Conservation (phyloP, 2,329 filamentous ascomycete species). For the Chaetomiaceae sp. region DNA sequence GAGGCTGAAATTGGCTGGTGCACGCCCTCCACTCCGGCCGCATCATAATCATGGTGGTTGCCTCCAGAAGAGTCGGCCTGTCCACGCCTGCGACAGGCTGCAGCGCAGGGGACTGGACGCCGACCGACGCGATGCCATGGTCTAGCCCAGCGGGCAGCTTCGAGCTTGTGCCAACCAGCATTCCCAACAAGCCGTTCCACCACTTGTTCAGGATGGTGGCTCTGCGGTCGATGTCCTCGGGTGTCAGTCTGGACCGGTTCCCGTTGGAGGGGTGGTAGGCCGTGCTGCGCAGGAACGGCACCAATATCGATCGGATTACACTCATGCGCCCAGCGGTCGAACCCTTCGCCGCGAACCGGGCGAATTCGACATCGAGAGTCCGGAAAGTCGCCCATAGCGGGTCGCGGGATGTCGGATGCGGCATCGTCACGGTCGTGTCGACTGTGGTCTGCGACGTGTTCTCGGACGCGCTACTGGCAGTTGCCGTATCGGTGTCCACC, state of each 20-base stretch:
- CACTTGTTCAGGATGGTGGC: conserved; percentile 79
- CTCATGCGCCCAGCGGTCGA: conserved; percentile 60
- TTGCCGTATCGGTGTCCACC: conserved; percentile 20
- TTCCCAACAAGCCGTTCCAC: conserved; percentile 78
- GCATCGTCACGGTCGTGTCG: conserved; percentile 42
- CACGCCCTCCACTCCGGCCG: conserved; percentile 79
- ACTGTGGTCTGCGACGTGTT: conserved; percentile 33
- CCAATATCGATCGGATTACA: conserved; percentile 62
- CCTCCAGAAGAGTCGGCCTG: conserved; percentile 72
- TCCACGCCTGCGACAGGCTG: conserved; percentile 81
- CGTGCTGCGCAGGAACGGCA: conserved; percentile 72
- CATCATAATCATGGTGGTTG: conserved; percentile 75
- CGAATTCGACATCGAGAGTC: conserved; percentile 43
- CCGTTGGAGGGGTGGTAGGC: conserved; percentile 60
- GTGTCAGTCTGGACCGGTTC: conserved; percentile 46
- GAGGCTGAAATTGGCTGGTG: conserved; percentile 59
- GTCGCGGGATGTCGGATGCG: conserved; percentile 39
- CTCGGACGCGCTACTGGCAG: conserved; percentile 26
- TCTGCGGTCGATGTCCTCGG: conserved; percentile 77
- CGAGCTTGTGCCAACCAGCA: conserved; percentile 54
- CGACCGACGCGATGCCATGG: conserved; percentile 16
- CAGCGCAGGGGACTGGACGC: conserved; percentile 25
- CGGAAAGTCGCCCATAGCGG: conserved; percentile 51
- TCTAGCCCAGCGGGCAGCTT: conserved; percentile 36
- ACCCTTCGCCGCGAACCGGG: conserved; percentile 61